These are phyloP conservation scores for Colletotrichum limetticola DNA, from an alignment of 2,329 filamentous ascomycete genomes.

Conservation along the genomic window DNA sequence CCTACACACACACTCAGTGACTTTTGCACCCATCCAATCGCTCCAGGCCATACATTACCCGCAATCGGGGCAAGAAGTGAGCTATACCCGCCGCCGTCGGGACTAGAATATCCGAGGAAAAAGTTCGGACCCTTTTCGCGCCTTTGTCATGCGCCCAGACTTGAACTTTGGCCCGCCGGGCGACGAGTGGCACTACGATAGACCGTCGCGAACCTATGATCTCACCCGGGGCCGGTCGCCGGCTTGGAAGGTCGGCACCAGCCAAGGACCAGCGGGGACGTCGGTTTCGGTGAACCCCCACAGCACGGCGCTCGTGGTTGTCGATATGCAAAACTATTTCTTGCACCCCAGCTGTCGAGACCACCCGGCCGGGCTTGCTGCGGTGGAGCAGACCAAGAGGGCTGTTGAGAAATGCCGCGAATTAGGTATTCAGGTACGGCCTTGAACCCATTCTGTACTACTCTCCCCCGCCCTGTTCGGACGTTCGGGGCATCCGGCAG, in stretches of 20 bases:
- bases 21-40: not conserved
- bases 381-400: slow-evolving; percentile 49
- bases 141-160: slow-evolving; percentile 21
- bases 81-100: slow-evolving; percentile 27
- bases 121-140: slow-evolving; percentile 7
- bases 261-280: slow-evolving; percentile 25
- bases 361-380: slow-evolving; percentile 54
- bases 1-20: not conserved
- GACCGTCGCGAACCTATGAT: slow-evolving; percentile 32
- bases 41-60: slow-evolving; percentile 14
- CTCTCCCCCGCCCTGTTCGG: slow-evolving; percentile 6
- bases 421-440: slow-evolving; percentile 55
- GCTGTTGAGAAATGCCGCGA: slow-evolving; percentile 58
- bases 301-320: slow-evolving; percentile 58
- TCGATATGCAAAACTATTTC: slow-evolving; percentile 66
- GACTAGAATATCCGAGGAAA: slow-evolving; percentile 27
- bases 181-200: slow-evolving; percentile 28
- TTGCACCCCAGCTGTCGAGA: slow-evolving; percentile 48
- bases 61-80: slow-evolving; percentile 18
- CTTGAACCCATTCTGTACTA: not conserved
- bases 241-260: slow-evolving; percentile 26
- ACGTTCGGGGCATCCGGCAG: not conserved
- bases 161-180: slow-evolving; percentile 32
- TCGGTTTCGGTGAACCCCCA: slow-evolving; percentile 51
- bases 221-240: slow-evolving; percentile 30